Evolutionary conservation across 306 rosid genomes (phyloP), one percentile per base, ranked within the genome.

Genomic region (Potentilla sterilis): DNA sequence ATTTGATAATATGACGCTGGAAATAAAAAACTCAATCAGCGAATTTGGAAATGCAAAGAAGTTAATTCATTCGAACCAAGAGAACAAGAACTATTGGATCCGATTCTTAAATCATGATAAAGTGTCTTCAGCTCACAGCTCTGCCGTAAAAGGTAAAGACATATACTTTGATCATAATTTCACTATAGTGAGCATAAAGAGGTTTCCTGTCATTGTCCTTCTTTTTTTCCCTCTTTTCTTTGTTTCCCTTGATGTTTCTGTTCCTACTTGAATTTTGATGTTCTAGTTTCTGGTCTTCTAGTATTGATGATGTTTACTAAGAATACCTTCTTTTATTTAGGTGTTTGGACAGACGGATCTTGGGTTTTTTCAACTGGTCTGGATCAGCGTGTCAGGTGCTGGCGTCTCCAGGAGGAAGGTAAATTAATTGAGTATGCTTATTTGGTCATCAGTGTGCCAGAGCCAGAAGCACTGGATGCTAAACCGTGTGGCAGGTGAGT

Each of bases 351-450:
- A n/a, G 97, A 92, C 8, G 93, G 99, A 48, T 81, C 88, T 69
- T 95, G 99, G 99, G 93, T 89, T 69, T 95, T 95, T 75, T 95
- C 99, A 1, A 83, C 99, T 41, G 99, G 99, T 80, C 93, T 95
- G 69, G 97, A 95, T 90, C 99, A 95, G 85, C 90, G 99, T 49
- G 81, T 95, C 77, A 85, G 99, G 75, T 92, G 99, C 84, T 95
- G 99, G 99, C 71, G 57, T 72, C 63, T 92, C 67, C 80, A 66
- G 72, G 81, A 71, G 41, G 86, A 75, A 52, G 77, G 76, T 67
- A 90, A 85, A 79, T 79, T 95, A 40, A 76, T 78, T 1, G 96
- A 95, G 90, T 84, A 79, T 79, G 84, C 89, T 57, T 76, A 81
- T 82, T 73, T 88, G 59, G 80, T 92, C 81, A 85, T 86, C 79